Base-by-base conservation (phyloP, 2,329 filamentous ascomycete species). In the Colletotrichum limetticola region DNA sequence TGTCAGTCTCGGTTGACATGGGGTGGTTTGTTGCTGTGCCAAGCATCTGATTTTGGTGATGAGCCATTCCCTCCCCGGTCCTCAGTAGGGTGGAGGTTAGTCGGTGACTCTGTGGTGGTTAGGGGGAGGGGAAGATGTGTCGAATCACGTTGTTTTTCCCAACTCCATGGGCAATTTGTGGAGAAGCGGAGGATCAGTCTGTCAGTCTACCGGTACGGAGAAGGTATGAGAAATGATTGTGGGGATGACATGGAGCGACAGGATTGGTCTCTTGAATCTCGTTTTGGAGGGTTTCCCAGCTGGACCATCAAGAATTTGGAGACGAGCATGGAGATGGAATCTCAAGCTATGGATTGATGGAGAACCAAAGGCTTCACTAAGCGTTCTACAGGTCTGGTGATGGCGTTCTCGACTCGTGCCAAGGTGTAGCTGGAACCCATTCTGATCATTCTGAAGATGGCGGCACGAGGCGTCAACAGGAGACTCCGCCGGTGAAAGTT, bases 401-500 rank as follows among this genome's bases (percentile, higher is more conserved):
- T 60, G 53, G 19, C 5, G 55, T 7, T 7, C 19, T 22, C 52
- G 66, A 65, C 37, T 69, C 70, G 42, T 49, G 59, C 59, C 46
- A 37, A 56, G 32, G 28, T 14, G 63, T 53, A 61, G 46, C 67
- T 12, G 42, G 37, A n/a, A 37, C 14, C 37, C 55, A 16, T 57
- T 30, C 7, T 22, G 55, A 66, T 37, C 55, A 16, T 57, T 30
- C 3, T 28, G 32, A 60, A 49, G 46, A 24, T 37, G 19, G 46
- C 35, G 26, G 26, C 66, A 70, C 70, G 70, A 70, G 66, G 66
- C 16, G 32, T 37, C 70, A 65, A 65, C 60, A 72, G 66, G 70
- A 70, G 66, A 72, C 60, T 70, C 70, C 55, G 66, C 60, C n/a
- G 26, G 60, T 61, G 55, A 52, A 32, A 37, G 30, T 30, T 42